A percentile compares a stretch with the other conserved stretches of the same genome.
These are phyloP conservation scores for Alternaria consortialis DNA, from an alignment of 2,329 filamentous ascomycete species.

Conservation along the genomic window DNA sequence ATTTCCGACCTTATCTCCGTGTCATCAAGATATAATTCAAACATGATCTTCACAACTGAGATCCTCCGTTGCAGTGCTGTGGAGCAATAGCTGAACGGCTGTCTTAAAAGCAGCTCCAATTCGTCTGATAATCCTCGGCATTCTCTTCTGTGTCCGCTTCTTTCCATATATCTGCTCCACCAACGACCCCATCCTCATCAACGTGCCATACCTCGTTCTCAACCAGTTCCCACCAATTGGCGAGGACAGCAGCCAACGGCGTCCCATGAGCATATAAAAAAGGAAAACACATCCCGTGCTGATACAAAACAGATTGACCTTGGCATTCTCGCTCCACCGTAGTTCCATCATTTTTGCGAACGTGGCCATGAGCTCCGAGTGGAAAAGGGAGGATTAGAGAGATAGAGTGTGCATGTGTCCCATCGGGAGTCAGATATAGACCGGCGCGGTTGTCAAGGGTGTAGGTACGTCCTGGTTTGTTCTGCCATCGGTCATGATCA, in stretches of 20 bases:
- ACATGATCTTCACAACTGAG: too few species aligned
- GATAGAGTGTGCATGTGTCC: not conserved
- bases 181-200: not conserved
- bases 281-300: too few species aligned
- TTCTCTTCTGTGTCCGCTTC: not conserved
- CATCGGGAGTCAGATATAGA: not conserved
- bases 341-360: not conserved
- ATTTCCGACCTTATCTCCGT: conserved; percentile 11
- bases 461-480: not conserved
- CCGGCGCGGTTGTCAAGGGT: not conserved
- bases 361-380: not conserved
- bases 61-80: not conserved
- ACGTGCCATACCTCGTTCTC: not conserved
- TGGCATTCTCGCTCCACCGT: not conserved
- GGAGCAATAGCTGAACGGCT: too few species aligned
- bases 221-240: not conserved
- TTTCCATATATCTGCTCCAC: not conserved
- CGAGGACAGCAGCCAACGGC: too few species aligned
- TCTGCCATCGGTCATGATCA: not conserved
- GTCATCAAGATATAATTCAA: not conserved
- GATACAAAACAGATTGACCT: too few species aligned
- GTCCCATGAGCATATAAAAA: too few species aligned
- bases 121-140: not conserved
- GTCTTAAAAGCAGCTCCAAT: not conserved
- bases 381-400: not conserved